A percentile compares a stretch with the other conserved stretches of the same genome.
phyloP scores from a whole-genome alignment of 2,329 filamentous ascomycete species.

The Colletotrichum sublineola region DNA sequence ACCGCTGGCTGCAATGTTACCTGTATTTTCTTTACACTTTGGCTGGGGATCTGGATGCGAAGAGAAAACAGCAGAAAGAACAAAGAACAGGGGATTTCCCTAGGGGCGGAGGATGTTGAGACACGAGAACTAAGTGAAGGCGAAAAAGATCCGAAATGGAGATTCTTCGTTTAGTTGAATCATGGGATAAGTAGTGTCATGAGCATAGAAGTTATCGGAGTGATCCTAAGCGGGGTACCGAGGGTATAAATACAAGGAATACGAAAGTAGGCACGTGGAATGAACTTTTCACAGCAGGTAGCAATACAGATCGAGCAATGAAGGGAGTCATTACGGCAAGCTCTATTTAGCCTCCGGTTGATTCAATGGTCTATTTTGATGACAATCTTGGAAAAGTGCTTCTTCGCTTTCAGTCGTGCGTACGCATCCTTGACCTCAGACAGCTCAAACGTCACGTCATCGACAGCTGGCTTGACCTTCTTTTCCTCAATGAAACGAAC shows the following conservation, averaged over 20 bases:
- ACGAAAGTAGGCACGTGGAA: background rate
- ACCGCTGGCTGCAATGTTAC: conserved; percentile 57
- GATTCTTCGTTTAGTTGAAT: conserved; percentile 47
- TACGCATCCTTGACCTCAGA: conserved; percentile 51
- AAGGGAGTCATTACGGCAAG: rapidly evolving
- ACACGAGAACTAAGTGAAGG: conserved; percentile 56
- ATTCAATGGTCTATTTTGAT: conserved; percentile 47
- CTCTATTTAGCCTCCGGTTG: background rate
- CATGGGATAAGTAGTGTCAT: background rate
- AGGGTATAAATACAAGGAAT: background rate
- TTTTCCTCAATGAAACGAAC: conserved; percentile 51
- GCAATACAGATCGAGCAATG: background rate
- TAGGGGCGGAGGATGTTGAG: conserved; percentile 55
- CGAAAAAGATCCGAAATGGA: conserved; percentile 54
- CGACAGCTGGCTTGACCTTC: conserved; percentile 48
- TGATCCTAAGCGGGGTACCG: rapidly evolving
- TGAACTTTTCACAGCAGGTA: background rate
- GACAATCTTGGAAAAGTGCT: conserved; percentile 54
- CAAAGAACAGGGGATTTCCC: conserved; percentile 50
- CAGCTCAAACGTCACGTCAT: conserved; percentile 50
- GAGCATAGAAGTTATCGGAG: too few relatives aligned
- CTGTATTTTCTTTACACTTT: conserved; percentile 55
- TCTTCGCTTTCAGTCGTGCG: conserved; percentile 49
- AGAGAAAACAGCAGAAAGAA: conserved; percentile 57
- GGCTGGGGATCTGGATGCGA: conserved; percentile 61